Conservation (phyloP, 2,329 filamentous ascomycete genomes). For the Sporothrix brasiliensis region DNA sequence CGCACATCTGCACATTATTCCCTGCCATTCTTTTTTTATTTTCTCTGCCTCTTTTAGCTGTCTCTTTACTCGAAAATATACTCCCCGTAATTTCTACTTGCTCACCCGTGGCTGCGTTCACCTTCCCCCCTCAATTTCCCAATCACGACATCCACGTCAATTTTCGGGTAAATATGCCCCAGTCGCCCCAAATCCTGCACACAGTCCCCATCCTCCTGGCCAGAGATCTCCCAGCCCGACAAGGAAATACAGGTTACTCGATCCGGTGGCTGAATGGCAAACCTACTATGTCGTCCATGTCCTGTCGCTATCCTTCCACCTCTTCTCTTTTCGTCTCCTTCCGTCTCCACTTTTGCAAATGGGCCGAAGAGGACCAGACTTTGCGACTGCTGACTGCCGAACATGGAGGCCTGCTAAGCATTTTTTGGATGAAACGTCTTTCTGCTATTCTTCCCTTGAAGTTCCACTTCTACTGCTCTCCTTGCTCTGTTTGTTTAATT, state of each 20-base stretch:
- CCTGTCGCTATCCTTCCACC: background rate
- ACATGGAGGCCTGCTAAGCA: background rate
- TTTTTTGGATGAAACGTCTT: background rate
- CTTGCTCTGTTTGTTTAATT: background rate
- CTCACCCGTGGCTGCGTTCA: background rate
- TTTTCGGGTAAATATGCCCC: slow-evolving; percentile 18
- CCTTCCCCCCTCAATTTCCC: background rate
- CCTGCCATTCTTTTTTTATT: background rate
- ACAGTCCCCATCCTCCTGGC: background rate
- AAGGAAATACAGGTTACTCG: background rate
- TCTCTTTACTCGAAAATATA: background rate
- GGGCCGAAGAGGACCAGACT: slow-evolving; percentile 9
- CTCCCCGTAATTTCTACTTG: background rate
- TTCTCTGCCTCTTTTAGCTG: background rate
- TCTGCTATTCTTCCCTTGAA: background rate
- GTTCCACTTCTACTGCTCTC: too few relatives aligned
- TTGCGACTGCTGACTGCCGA: slow-evolving; percentile 2
- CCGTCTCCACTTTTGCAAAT: background rate
- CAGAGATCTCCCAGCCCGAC: background rate
- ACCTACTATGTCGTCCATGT: background rate
- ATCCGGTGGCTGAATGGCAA: slow-evolving; percentile 5
- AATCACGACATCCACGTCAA: slow-evolving; percentile 18
- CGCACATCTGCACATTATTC: too few relatives aligned
- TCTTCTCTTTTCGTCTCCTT: background rate
- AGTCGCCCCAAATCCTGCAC: background rate